Evolutionary conservation across 2,329 filamentous ascomycete species (phyloP).

Genomic region (Ophiostoma sp.): DNA sequence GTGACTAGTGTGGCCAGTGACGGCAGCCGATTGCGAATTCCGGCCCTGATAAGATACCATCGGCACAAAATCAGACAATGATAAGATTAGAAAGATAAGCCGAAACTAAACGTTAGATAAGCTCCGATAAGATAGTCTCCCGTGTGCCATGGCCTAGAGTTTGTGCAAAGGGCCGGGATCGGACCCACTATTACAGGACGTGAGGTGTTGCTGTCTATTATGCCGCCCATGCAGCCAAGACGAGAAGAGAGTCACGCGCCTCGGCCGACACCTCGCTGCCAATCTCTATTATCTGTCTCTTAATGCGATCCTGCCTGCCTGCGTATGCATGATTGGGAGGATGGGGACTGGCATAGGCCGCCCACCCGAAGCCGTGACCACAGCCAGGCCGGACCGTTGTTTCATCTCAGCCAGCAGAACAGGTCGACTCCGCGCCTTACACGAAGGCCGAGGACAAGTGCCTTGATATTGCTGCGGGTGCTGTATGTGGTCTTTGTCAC

Average conservation of each 20-base stretch:
- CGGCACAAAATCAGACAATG: neutral
- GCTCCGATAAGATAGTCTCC: neutral
- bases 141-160: neutral
- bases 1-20: neutral
- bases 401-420: neutral
- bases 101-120: neutral
- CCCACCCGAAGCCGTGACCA: neutral
- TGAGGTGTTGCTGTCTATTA: neutral
- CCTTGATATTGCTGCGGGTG: neutral
- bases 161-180: neutral
- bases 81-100: neutral
- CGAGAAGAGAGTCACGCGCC: conserved; percentile 6
- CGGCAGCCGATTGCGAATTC: neutral
- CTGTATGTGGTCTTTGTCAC: neutral
- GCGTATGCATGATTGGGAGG: neutral
- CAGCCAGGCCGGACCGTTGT: neutral
- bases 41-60: conserved; percentile 9
- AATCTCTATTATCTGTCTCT: neutral
- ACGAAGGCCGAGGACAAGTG: neutral
- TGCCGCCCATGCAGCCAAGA: conserved; percentile 5
- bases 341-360: neutral
- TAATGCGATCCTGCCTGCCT: neutral
- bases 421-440: no score
- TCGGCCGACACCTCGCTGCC: neutral
- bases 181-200: neutral